Base-by-base conservation (phyloP, 2,329 filamentous ascomycete genomes). In the Clarireedia monteithiana region DNA sequence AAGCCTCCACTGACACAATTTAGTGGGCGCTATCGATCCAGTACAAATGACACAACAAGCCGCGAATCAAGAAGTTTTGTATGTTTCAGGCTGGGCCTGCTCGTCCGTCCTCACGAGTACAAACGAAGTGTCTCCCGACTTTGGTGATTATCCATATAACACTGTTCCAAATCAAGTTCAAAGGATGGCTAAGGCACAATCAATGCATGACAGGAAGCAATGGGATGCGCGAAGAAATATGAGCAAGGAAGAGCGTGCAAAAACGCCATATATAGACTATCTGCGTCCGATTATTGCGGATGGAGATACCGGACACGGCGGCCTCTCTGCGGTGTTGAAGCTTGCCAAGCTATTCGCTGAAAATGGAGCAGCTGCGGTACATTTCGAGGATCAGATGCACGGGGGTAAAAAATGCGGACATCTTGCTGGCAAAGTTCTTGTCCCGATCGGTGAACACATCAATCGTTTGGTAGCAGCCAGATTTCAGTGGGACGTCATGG, bases 21-120 rank as follows among this genome's bases (percentile, higher is more conserved):
- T 60, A 92, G 89, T 99, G 88, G 94, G 94, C 64, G 94, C 91
- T 58, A 95, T 99, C 73, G 94, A 99, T 69, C 94, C 94, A n/a
- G 85, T 97, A 10, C 94, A 99, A 75, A 97, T 99, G 94, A 96
- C 94, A 49, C 94, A 99, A 72, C 94, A 97, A 76, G 94, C 94
- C 15, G 83, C 89, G 5, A 89, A 97, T 74, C 94, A 97, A 70
- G 92, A 99, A 71, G 88, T 96, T 17, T 80, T 99, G 47, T 99
- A 99, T 73, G 79, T 99, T 60, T 96, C 91, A 0, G 94, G 94
- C 60, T 99, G 94, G 94, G 94, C 94, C 5, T 97, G 94, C 74
- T 97, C 92, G 0, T 92, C 91, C 0, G 83, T 96, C 20, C 77
- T 99, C 47, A 97, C 92, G 4, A 86, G 85, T 9, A 97, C 94